These are phyloP conservation scores for Tricholoma matsutake DNA, from an alignment of 768 basidiomycete genomes.

Conservation along the genomic window DNA sequence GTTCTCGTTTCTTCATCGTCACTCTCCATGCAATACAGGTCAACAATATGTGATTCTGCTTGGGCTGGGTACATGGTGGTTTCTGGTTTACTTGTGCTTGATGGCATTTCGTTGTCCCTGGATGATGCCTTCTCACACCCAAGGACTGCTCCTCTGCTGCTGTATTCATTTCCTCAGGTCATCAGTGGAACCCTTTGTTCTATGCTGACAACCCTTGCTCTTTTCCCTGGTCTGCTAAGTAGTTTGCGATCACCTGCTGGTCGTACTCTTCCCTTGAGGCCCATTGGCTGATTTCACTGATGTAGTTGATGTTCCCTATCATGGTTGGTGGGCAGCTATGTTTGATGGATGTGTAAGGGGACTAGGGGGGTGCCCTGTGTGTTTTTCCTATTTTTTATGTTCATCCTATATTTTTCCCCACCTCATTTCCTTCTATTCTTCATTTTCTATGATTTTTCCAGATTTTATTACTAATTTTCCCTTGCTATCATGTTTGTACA, in stretches of 20 bases:
- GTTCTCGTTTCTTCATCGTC: background rate
- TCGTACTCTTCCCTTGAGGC: background rate
- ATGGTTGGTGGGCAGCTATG: background rate
- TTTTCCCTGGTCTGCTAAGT: background rate
- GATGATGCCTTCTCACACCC: too few relatives aligned
- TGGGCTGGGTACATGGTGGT: background rate
- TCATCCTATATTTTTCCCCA: too few relatives aligned
- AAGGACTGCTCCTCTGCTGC: background rate
- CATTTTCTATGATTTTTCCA: too few relatives aligned
- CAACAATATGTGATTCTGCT: background rate
- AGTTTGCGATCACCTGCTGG: background rate
- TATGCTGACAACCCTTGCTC: background rate
- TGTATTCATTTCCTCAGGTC: background rate
- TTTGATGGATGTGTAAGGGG: background rate
- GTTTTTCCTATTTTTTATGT: too few relatives aligned
- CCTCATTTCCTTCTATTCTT: too few relatives aligned
- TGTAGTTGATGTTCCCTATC: background rate
- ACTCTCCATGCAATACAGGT: background rate
- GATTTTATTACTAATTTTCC: too few relatives aligned
- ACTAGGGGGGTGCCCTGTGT: too few relatives aligned
- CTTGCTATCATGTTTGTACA: too few relatives aligned
- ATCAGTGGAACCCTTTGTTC: background rate
- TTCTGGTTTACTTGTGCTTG: background rate
- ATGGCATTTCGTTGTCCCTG: background rate
- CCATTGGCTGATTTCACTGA: background rate